Base-by-base conservation (phyloP, 495 filamentous ascomycete genomes). In the Xylaria palmicola region DNA sequence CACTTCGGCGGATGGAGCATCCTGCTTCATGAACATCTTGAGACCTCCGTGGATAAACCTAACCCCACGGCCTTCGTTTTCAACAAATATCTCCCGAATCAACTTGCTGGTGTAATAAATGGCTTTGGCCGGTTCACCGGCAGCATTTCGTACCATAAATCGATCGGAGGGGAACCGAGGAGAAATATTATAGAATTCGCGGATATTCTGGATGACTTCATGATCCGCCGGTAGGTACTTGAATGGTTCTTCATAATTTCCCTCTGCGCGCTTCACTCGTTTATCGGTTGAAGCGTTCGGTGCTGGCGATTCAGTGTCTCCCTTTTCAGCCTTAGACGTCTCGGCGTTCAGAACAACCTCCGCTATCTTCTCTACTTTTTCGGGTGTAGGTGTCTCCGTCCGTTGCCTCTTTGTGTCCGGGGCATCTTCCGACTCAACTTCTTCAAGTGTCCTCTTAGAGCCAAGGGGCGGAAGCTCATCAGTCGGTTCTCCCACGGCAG, bases 1-100 rank as follows among this genome's bases (percentile, higher is more conserved):
- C 19, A 93, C 88, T 41, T 89, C 88, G 43, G 82, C 85, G 26
- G 85, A 87, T 65, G 96, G 93, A 0, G 90, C 89, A 66, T 98
- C 93, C 69, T 98, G 94, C 77, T 93, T 94, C 74, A 98, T 91
- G 73, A 97, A 98, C 87, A 97, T 97, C 77, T 96, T 96, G 27
- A 98, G 91, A 61, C 94, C 94, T 59, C 89, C 92, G 74, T 98
- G 94, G 39, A 98, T 88, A 70, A 98, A 97, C 74, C 92, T 96
- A 74, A 98, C 86, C 26, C 92, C 91, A 13, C 86, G 86, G 24
- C 89, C 89, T 72, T 97, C 91, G 71, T 98, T 98, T 54, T 83
- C 74, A 7, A 75, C 77, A 2, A 98, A 82, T 54, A 98, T 95
- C 62, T 90, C 87, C 13, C 89, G 86, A 0, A 90, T 89, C 10